Conservation (phyloP, 345 rosid species). For the Trapa incisa region DNA sequence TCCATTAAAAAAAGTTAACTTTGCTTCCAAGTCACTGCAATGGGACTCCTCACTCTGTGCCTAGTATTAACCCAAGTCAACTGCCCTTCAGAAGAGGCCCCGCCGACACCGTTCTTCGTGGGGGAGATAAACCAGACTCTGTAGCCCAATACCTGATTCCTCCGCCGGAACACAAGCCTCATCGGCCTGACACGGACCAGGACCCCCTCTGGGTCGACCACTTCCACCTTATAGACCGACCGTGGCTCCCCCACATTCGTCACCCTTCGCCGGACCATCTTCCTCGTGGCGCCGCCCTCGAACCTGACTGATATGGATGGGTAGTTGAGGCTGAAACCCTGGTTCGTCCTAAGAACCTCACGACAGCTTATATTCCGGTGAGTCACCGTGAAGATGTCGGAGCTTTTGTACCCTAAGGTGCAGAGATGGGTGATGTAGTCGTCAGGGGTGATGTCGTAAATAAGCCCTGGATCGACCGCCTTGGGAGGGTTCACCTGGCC, state of each 20-base stretch:
- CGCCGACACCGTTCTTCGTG: constrained; percentile 29
- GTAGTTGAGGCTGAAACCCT: constrained; percentile 72
- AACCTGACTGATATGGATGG: constrained; percentile 70
- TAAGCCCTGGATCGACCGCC: constrained; percentile 69
- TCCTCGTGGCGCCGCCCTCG: constrained; percentile 37
- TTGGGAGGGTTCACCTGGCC: constrained; percentile 76
- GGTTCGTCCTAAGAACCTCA: constrained; percentile 21
- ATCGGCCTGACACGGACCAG: constrained; percentile 49
- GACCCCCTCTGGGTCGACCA: constrained; percentile 46
- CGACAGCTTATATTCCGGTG: constrained; percentile 61
- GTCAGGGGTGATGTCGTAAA: constrained; percentile 57
- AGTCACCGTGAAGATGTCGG: constrained; percentile 58
- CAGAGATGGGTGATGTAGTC: constrained; percentile 78
- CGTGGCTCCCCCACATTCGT: constrained; percentile 70
- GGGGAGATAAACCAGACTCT: constrained; percentile 42
- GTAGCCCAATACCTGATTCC: constrained; percentile 49
- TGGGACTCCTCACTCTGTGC: constrained; percentile 64
- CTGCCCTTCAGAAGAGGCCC: constrained; percentile 39
- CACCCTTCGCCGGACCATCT: constrained; percentile 42
- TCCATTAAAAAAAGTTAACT: not conserved
- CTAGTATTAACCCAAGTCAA: constrained; percentile 64
- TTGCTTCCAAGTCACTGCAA: constrained; percentile 63
- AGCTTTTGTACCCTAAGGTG: constrained; percentile 47
- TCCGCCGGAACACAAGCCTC: constrained; percentile 36
- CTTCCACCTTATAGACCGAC: constrained; percentile 54